Conservation (phyloP, 2,329 filamentous ascomycete genomes). For the Nothophoma quercina region DNA sequence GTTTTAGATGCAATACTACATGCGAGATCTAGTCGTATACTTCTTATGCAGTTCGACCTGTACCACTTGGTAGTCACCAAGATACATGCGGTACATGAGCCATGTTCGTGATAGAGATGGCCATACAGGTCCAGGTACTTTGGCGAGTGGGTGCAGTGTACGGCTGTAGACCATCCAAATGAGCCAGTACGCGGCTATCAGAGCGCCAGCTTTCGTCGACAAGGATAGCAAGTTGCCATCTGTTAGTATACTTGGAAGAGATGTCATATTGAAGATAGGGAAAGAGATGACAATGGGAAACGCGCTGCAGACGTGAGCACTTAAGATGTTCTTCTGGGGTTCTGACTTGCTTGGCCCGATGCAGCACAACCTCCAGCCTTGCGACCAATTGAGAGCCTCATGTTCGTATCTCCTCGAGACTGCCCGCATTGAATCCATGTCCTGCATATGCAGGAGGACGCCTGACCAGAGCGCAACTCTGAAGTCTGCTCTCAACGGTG, state of each 20-base stretch:
- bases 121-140: slow-evolving; percentile 33
- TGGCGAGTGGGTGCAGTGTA: slow-evolving; percentile 31
- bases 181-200: slow-evolving; percentile 10
- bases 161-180: slow-evolving; percentile 26
- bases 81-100: slow-evolving; percentile 31
- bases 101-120: slow-evolving; percentile 34
- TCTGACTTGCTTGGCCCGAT: not conserved
- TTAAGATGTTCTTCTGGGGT: too few species aligned
- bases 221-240: not conserved
- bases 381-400: not conserved
- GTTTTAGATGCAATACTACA: too few species aligned
- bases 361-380: not conserved
- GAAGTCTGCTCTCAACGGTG: too few species aligned
- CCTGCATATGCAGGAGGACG: slow-evolving; percentile 3
- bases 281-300: too few species aligned
- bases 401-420: not conserved
- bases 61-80: slow-evolving; percentile 30
- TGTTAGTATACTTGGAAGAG: not conserved
- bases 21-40: too few species aligned
- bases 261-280: too few species aligned
- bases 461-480: too few species aligned
- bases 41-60: slow-evolving; percentile 23
- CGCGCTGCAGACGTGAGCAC: too few species aligned
- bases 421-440: not conserved
- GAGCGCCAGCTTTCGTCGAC: not conserved